These are phyloP conservation scores for Saprolegnia parasitica DNA, from an alignment of 352 stramenopile species.

Conservation along the genomic window DNA sequence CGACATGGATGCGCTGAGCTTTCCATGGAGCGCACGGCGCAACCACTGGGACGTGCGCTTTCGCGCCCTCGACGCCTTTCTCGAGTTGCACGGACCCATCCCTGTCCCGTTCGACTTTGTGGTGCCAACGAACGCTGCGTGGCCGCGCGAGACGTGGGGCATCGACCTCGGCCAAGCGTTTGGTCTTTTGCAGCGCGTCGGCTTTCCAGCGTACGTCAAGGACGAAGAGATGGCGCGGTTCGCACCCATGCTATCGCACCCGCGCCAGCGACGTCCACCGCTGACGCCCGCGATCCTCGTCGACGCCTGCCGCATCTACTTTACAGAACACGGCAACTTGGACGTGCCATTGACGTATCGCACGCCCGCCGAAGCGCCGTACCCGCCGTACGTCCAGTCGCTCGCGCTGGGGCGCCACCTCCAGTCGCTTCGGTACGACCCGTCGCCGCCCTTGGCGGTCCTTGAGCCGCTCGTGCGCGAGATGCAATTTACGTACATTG, in stretches of 20 bases:
- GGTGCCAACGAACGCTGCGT: not conserved
- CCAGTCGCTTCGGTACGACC: not conserved
- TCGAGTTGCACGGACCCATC: not conserved
- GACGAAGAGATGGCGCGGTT: too few species aligned
- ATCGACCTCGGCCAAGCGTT: not conserved
- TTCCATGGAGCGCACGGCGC: not conserved
- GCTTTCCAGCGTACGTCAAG: not conserved
- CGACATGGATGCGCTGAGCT: not conserved
- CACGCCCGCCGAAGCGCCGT: not conserved
- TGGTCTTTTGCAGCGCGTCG: not conserved
- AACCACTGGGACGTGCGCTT: not conserved
- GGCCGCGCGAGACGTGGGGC: not conserved
- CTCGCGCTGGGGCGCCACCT: not conserved
- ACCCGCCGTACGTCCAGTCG: not conserved
- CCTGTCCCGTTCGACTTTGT: not conserved
- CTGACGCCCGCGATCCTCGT: not conserved
- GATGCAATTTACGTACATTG: not conserved
- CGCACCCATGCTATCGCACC: too few species aligned
- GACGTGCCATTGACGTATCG: not conserved
- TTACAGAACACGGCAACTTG: not conserved
- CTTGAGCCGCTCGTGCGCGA: not conserved
- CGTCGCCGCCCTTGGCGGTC: not conserved
- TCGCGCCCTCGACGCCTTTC: not conserved
- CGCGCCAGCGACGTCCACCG: too few species aligned
- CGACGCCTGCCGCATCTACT: not conserved